Base-by-base conservation (phyloP, 2,329 filamentous ascomycete species). In the Colletotrichum tamarilloi region DNA sequence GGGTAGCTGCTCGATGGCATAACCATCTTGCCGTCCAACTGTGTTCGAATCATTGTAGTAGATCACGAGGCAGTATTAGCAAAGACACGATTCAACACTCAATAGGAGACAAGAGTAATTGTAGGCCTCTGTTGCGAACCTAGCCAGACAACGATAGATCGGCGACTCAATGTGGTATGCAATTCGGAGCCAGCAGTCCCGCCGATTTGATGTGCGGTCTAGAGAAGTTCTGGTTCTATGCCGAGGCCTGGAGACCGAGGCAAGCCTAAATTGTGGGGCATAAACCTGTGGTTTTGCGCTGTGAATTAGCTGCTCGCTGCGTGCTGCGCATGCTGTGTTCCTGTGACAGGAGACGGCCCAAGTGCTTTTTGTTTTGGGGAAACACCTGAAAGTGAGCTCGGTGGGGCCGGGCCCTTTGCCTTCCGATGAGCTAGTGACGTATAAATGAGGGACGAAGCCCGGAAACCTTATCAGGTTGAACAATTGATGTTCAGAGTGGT, bases 381-480 rank as follows among this genome's bases (percentile, higher is more conserved):
- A 49, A 58, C 64, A 72, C n/a, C 57, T 67, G 56, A 46, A 72
- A 32, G 56, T 56, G 46, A 60, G 46, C 22, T 65, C 9, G 66
- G 70, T 73, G 70, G 70, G 67, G 53, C 70, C 70, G 70, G 70
- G 53, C 56, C 26, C 67, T 60, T 24, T 55, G 62, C 53, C 19
- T 66, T 73, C 71, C 71, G 71, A 49, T 62, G 55, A 56, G 56
- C 67, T 71, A 65, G 56, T 71, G 70, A 66, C 70, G 60, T 70
- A 73, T 64, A 70, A 69, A 38, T 57, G 35, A 71, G 56, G 60
- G 46, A 73, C 71, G 53, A 11, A 35, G 26, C 67, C 67, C 52
- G 9, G 35, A 35, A 6, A 26, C 4, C 2, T 46, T 5, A 56
- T 65, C 30, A 42, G 16, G 38, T 19, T 0, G 38, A 42, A 19